Percentiles rank a stretch among this genome's conserved stretches.
Conservation (phyloP, 2,329 filamentous ascomycete genomes). For the Aschersonia sp. region DNA sequence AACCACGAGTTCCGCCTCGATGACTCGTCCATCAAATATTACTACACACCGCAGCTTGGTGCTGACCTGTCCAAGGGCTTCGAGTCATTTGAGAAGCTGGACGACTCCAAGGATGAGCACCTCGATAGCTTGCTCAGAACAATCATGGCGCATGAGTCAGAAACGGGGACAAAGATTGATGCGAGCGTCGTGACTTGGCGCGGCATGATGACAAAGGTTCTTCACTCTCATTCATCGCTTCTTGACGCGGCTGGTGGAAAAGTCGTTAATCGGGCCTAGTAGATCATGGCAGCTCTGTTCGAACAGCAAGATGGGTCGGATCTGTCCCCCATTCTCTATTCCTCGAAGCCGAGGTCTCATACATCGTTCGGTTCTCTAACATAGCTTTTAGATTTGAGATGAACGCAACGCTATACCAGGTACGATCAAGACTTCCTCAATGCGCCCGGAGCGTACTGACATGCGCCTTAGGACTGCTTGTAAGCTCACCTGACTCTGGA, state of each 20-base stretch:
- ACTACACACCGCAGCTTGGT: conserved; percentile 62
- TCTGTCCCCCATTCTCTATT: background rate
- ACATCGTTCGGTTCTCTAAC: background rate
- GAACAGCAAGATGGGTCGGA: conserved; percentile 62
- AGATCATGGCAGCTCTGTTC: conserved; percentile 80
- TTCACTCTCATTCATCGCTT: background rate
- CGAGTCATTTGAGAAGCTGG: conserved; percentile 67
- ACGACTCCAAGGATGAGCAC: conserved; percentile 76
- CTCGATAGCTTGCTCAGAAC: conserved; percentile 70
- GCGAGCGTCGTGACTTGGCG: conserved; percentile 84
- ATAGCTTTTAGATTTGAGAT: conserved; percentile 63
- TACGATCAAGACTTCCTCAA: conserved; percentile 19
- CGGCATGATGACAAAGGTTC: conserved; percentile 95
- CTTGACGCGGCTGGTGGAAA: background rate
- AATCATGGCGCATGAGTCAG: conserved; percentile 58
- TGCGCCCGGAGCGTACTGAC: conserved; percentile 4
- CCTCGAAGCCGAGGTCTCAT: too few species aligned
- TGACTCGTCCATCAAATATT: conserved; percentile 72
- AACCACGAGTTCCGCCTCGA: conserved; percentile 64
- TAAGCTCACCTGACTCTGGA: conserved; percentile 17
- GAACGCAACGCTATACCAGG: conserved; percentile 87
- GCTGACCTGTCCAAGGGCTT: conserved; percentile 70
- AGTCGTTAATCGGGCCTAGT: background rate
- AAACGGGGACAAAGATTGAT: conserved; percentile 51
- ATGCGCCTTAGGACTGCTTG: conserved; percentile 33